phyloP scores from a whole-genome alignment of 768 basidiomycete species.

The Termitomyces sp. region DNA sequence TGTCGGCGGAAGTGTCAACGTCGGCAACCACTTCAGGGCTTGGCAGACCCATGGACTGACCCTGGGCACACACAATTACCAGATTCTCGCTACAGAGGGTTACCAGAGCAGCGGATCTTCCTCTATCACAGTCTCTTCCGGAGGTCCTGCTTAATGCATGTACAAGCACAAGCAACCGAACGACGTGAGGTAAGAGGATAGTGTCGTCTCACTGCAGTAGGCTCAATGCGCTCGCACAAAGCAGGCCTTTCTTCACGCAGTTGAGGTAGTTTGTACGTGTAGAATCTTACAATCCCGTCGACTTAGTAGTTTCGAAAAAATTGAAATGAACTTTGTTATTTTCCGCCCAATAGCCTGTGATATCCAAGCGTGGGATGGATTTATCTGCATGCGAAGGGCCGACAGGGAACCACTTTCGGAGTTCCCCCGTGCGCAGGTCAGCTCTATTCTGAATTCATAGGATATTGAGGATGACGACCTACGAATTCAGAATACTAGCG shows the following conservation, averaged over 20 bases:
- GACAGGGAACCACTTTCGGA: too few species aligned
- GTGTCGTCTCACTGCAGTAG: background rate
- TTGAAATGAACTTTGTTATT: background rate
- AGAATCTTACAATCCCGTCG: background rate
- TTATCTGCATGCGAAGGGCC: background rate
- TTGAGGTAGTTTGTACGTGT: background rate
- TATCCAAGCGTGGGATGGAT: background rate
- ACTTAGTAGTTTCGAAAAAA: too few species aligned
- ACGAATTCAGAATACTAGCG: background rate
- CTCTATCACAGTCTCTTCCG: constrained; percentile 10
- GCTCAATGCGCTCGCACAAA: background rate
- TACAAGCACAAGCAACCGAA: background rate
- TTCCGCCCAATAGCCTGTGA: background rate
- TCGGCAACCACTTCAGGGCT: constrained; percentile 36
- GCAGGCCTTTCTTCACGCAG: background rate
- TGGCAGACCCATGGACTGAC: constrained; percentile 33
- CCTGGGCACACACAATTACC: constrained; percentile 35
- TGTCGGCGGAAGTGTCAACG: constrained; percentile 28
- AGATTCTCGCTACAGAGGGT: constrained; percentile 43
- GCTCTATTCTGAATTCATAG: background rate
- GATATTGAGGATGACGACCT: too few species aligned
- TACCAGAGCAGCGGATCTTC: constrained; percentile 33
- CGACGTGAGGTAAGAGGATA: background rate
- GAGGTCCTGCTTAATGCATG: background rate
- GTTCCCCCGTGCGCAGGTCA: background rate